Evolutionary conservation across 192 early-diverging fungal species (phyloP).

Genomic region (Endogone sp.): DNA sequence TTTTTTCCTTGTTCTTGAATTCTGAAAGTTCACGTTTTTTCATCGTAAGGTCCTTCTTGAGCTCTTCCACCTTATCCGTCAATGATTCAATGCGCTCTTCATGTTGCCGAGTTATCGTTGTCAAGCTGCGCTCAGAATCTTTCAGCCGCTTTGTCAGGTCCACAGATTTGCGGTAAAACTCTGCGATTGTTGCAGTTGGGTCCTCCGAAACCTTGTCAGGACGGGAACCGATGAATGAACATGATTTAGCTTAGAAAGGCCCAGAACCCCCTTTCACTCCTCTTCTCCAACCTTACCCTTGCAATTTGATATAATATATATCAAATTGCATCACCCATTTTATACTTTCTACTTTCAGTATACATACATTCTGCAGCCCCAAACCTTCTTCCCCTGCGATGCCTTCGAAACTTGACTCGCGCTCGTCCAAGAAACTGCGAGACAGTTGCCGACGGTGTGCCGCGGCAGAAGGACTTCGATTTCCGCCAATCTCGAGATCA

Average conservation of each 20-base stretch:
- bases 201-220: constrained; percentile 13
- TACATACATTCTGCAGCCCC: neutral
- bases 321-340: too few species aligned
- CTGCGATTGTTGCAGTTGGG: constrained; percentile 16
- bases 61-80: constrained; percentile 38
- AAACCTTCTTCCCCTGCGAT: neutral
- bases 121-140: constrained; percentile 36
- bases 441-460: neutral
- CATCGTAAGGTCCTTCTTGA: constrained; percentile 25
- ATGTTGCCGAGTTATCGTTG: constrained; percentile 37
- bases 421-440: neutral
- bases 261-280: too few species aligned
- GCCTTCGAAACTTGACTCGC: constrained; percentile 1
- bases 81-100: constrained; percentile 37
- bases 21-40: constrained; percentile 36
- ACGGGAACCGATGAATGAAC: too few species aligned
- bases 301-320: too few species aligned
- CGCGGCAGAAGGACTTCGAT: neutral
- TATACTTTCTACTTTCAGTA: too few species aligned
- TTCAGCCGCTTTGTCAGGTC: constrained; percentile 37
- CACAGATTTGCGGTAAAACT: constrained; percentile 31
- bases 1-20: constrained; percentile 39
- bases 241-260: too few species aligned
- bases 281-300: too few species aligned
- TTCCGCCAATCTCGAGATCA: neutral